A percentile compares a stretch with the other conserved stretches of the same genome.
phyloP scores from a whole-genome alignment of 768 basidiomycete species.

The Lentinula sp. region DNA sequence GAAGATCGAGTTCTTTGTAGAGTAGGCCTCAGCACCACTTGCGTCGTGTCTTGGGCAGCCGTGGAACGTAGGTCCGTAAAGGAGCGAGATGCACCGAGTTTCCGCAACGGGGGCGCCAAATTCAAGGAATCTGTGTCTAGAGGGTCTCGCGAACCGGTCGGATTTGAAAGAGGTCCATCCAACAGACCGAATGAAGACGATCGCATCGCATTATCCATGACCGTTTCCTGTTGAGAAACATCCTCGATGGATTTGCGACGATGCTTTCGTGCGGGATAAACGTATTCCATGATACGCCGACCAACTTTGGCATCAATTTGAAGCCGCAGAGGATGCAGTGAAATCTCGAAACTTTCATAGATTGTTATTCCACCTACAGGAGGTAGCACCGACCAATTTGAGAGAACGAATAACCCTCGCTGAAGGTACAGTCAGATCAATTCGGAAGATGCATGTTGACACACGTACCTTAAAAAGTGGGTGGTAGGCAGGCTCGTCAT shows the following conservation, averaged over 20 bases:
- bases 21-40: constrained; percentile 17
- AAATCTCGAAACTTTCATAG: constrained; percentile 74
- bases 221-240: not conserved
- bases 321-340: constrained; percentile 80
- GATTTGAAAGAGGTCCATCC: not conserved
- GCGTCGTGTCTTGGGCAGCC: constrained; percentile 25
- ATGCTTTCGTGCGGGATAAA: constrained; percentile 66
- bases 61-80: constrained; percentile 61
- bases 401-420: constrained; percentile 68
- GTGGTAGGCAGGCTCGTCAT: constrained; percentile 64
- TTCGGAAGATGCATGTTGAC: not conserved
- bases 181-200: not conserved
- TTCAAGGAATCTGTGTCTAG: constrained; percentile 17
- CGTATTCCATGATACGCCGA: constrained; percentile 77
- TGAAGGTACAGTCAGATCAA: constrained; percentile 17
- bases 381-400: constrained; percentile 78
- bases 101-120: constrained; percentile 35
- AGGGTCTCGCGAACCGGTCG: not conserved
- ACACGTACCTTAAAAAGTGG: constrained; percentile 60
- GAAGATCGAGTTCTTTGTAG: constrained; percentile 35
- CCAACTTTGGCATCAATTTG: constrained; percentile 84
- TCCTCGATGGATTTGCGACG: constrained; percentile 22
- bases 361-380: constrained; percentile 93
- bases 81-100: constrained; percentile 56
- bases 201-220: constrained; percentile 12